Evolutionary conservation across 805 yeast genomes (phyloP).

Genomic region (Yarrowia sp.): DNA sequence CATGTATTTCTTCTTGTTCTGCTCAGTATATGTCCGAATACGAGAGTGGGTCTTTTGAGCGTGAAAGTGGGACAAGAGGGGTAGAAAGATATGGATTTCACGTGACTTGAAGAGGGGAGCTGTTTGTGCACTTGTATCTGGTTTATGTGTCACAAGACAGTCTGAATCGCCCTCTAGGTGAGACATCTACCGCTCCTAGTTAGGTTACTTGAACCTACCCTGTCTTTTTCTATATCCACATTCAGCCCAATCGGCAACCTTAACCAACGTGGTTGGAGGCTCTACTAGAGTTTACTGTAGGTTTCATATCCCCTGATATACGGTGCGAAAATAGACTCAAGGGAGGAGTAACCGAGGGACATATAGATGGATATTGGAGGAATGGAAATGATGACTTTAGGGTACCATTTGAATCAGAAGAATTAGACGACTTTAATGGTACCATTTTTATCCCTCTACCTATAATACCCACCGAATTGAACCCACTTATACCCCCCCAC

Average conservation of each 20-base stretch:
- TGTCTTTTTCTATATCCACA: too few species aligned
- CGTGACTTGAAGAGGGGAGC: too few species aligned
- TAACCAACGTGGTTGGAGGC: conserved; percentile 1
- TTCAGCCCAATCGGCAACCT: background rate
- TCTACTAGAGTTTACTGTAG: background rate
- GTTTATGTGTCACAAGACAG: too few species aligned
- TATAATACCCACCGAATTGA: background rate
- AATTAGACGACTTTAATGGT: too few species aligned
- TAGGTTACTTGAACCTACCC: conserved; percentile 9
- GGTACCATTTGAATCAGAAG: too few species aligned
- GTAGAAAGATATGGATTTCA: too few species aligned
- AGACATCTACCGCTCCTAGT: too few species aligned
- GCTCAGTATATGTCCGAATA: background rate
- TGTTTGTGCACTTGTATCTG: too few species aligned
- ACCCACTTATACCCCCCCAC: background rate
- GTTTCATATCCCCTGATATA: conserved; percentile 4
- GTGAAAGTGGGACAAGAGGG: background rate
- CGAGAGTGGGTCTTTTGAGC: background rate
- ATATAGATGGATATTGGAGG: too few species aligned
- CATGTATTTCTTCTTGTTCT: background rate
- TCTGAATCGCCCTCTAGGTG: too few species aligned
- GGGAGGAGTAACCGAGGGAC: background rate
- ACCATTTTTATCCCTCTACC: too few species aligned
- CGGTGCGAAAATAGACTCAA: background rate
- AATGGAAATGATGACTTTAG: too few species aligned